Percentiles rank a stretch among this genome's conserved stretches.
These are phyloP conservation scores for Kwoniella botswanensis DNA, from an alignment of 768 basidiomycete genomes.

Conservation along the genomic window DNA sequence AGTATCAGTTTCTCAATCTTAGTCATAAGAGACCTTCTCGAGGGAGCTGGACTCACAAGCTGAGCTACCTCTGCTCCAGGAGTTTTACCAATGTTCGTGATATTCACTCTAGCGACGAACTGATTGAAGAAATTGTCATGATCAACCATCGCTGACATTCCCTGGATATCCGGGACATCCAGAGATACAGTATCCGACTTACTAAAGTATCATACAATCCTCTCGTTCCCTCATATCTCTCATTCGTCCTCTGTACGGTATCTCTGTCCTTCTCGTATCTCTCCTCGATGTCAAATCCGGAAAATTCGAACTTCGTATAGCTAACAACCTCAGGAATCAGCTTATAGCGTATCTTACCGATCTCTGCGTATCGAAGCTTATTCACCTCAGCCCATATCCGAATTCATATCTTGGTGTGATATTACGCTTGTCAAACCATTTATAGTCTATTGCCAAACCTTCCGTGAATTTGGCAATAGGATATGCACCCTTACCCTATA, in stretches of 20 bases:
- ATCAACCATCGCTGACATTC: neutral
- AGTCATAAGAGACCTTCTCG: neutral
- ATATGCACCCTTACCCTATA: conserved; percentile 17
- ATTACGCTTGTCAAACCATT: conserved; percentile 56
- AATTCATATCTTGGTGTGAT: conserved; percentile 57
- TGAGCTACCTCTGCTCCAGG: conserved; percentile 58
- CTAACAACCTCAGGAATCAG: conserved; percentile 20
- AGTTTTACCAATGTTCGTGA: conserved; percentile 57
- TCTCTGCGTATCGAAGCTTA: neutral
- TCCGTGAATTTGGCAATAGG: conserved; percentile 54
- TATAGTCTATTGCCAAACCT: conserved; percentile 55
- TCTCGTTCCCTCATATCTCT: conserved; percentile 46
- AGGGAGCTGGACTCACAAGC: conserved; percentile 46
- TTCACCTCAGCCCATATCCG: conserved; percentile 56
- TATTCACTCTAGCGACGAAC: conserved; percentile 48
- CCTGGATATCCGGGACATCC: too few relatives aligned
- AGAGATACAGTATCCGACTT: conserved; percentile 13
- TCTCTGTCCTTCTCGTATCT: conserved; percentile 38
- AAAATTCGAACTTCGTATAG: conserved; percentile 53
- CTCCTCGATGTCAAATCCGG: conserved; percentile 39
- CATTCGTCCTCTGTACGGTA: conserved; percentile 56
- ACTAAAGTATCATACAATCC: conserved; percentile 56
- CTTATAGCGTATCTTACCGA: neutral
- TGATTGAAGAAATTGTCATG: conserved; percentile 16
- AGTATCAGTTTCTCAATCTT: neutral